Evolutionary conservation across 1,139 yeast species (phyloP).

Genomic region (Magnusiomyces ingens): DNA sequence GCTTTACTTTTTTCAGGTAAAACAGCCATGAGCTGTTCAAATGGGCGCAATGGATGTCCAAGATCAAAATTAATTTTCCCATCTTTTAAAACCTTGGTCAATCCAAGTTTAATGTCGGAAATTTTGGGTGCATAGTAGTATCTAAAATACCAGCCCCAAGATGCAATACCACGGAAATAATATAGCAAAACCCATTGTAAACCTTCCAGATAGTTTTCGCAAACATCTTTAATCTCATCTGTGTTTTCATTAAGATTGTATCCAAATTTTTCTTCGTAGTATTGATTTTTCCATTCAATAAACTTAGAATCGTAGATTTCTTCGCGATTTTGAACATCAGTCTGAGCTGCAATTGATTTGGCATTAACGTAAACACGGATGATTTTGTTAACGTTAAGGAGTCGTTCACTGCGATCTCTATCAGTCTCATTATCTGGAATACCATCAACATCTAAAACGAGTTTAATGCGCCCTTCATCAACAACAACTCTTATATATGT

Average conservation of each 20-base stretch:
- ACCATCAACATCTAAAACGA: constrained; percentile 62
- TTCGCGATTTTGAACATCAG: constrained; percentile 56
- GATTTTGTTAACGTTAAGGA: constrained; percentile 21
- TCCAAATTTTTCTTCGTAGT: constrained; percentile 71
- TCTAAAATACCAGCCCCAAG: constrained; percentile 91
- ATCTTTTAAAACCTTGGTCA: constrained; percentile 36
- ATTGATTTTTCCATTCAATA: constrained; percentile 71
- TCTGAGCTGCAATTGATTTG: constrained; percentile 29
- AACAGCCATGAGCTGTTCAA: constrained; percentile 97
- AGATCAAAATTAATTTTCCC: constrained; percentile 50
- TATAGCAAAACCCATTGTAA: constrained; percentile 92
- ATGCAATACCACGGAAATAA: constrained; percentile 81
- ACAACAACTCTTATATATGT: constrained; percentile 25
- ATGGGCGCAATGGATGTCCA: constrained; percentile 82
- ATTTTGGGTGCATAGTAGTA: constrained; percentile 92
- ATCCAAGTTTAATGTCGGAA: constrained; percentile 71
- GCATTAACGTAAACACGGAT: constrained; percentile 4
- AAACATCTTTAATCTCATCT: constrained; percentile 49
- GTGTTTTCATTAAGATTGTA: constrained; percentile 43
- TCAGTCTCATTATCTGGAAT: constrained; percentile 56
- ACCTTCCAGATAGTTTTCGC: constrained; percentile 88
- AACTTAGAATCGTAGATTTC: constrained; percentile 70
- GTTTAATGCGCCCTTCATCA: constrained; percentile 15
- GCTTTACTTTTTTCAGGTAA: constrained; percentile 85
- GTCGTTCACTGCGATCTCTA: constrained; percentile 40